These are phyloP conservation scores for Talaromyces albobiverticillius DNA, from an alignment of 2,329 filamentous ascomycete species.

Conservation along the genomic window DNA sequence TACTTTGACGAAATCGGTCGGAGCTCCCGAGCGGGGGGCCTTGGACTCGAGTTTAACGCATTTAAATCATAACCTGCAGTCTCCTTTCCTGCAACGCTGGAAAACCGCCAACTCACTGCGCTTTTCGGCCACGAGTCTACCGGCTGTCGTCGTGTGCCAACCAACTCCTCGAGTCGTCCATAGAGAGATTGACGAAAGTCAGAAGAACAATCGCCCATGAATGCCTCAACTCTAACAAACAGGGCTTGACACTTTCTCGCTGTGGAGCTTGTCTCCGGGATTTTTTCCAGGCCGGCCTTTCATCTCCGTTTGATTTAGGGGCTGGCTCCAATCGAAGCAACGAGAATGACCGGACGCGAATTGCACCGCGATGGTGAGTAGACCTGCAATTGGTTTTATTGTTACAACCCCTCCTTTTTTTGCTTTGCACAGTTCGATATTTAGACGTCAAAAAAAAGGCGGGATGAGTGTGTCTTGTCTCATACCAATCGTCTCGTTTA, in stretches of 20 bases:
- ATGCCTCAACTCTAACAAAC: conserved; percentile 14
- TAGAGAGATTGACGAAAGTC: conserved; percentile 3
- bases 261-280: conserved; percentile 21
- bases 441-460: background rate
- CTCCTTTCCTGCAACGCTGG: background rate
- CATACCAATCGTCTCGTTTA: background rate
- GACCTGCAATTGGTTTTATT: background rate
- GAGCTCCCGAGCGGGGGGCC: conserved; percentile 11
- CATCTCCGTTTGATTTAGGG: conserved; percentile 6
- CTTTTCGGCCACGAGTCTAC: background rate
- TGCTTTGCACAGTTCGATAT: background rate
- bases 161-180: background rate
- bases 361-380: conserved; percentile 40
- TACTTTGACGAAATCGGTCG: conserved; percentile 1
- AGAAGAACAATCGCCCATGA: conserved; percentile 10
- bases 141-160: background rate
- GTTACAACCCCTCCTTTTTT: conserved; percentile 4
- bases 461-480: background rate
- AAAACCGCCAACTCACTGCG: background rate
- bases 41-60: conserved; percentile 7
- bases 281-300: background rate
- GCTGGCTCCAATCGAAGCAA: conserved; percentile 8
- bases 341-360: conserved; percentile 32
- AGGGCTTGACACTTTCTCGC: conserved; percentile 17
- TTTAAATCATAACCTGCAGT: background rate